phyloP scores from a whole-genome alignment of 192 early-diverging fungal species.

The Chytriomyces sp. region DNA sequence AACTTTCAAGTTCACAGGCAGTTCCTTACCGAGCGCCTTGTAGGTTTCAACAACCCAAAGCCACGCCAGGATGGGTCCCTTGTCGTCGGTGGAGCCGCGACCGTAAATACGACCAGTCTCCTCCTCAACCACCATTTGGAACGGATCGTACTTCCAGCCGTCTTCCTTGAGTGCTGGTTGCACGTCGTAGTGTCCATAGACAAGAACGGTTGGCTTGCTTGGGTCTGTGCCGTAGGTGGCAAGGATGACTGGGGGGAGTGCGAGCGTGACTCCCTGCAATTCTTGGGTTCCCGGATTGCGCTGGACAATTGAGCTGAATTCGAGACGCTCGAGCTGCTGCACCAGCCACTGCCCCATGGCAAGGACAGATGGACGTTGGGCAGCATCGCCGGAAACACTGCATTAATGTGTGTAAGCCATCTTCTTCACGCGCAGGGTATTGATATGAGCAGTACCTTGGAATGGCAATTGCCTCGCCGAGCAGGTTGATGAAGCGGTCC shows the following conservation, averaged over 20 bases:
- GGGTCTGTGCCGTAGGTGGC: conserved; percentile 89
- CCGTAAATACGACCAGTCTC: conserved; percentile 83
- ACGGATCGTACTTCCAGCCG: conserved; percentile 92
- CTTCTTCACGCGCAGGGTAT: neutral
- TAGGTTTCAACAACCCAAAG: conserved; percentile 94
- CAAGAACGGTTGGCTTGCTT: conserved; percentile 92
- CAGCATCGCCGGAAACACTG: conserved; percentile 71
- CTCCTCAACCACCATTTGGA: conserved; percentile 79
- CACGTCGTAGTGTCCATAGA: conserved; percentile 95
- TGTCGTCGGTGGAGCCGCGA: conserved; percentile 95
- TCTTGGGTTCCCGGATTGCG: conserved; percentile 79
- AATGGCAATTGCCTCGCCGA: conserved; percentile 88
- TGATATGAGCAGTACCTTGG: conserved; percentile 62
- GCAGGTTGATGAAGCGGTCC: conserved; percentile 51
- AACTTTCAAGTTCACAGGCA: conserved; percentile 95
- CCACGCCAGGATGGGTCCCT: conserved; percentile 96
- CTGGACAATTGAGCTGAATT: conserved; percentile 65
- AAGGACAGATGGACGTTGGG: conserved; percentile 79
- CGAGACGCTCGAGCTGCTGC: conserved; percentile 73
- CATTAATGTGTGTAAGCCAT: conserved; percentile 22
- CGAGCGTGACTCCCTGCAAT: conserved; percentile 76
- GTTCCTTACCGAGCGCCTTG: conserved; percentile 84
- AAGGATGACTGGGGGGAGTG: conserved; percentile 91
- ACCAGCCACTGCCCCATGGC: conserved; percentile 90
- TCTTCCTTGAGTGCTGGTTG: conserved; percentile 70